Conservation (phyloP, 2,329 filamentous ascomycete genomes). For the Sclerotiophoma versabilis region DNA sequence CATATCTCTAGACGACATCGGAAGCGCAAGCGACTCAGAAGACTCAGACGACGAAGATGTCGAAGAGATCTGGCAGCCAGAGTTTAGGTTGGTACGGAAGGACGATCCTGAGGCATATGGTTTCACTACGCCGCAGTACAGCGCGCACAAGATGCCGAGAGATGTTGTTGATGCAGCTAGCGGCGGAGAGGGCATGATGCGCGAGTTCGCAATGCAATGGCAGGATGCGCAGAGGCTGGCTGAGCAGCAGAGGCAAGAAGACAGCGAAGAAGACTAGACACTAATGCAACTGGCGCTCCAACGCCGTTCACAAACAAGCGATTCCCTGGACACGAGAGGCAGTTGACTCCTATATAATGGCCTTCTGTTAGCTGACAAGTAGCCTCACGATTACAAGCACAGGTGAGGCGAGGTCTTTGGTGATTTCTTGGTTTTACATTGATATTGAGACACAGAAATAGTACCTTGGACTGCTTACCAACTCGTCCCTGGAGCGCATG, state of each 20-base stretch:
- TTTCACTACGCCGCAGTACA: constrained; percentile 86
- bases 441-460: constrained; percentile 13
- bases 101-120: constrained; percentile 89
- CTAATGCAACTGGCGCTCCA: not conserved
- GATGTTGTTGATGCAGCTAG: constrained; percentile 79
- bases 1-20: constrained; percentile 5
- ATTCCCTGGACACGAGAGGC: too few relatives aligned
- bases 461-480: constrained; percentile 15
- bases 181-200: constrained; percentile 72
- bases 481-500: constrained; percentile 10
- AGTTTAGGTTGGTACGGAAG: constrained; percentile 81
- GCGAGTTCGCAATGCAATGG: constrained; percentile 67
- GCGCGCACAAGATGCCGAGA: constrained; percentile 91
- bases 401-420: not conserved
- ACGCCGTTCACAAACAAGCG: not conserved
- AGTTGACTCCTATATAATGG: too few relatives aligned
- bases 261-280: constrained; percentile 45
- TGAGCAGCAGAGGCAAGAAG: constrained; percentile 50
- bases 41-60: constrained; percentile 58
- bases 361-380: too few relatives aligned
- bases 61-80: constrained; percentile 68
- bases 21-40: constrained; percentile 22
- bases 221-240: constrained; percentile 54
- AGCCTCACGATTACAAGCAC: not conserved
- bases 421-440: constrained; percentile 2